Evolutionary conservation across 768 basidiomycete genomes (phyloP).

Genomic region (Mycena crocata): DNA sequence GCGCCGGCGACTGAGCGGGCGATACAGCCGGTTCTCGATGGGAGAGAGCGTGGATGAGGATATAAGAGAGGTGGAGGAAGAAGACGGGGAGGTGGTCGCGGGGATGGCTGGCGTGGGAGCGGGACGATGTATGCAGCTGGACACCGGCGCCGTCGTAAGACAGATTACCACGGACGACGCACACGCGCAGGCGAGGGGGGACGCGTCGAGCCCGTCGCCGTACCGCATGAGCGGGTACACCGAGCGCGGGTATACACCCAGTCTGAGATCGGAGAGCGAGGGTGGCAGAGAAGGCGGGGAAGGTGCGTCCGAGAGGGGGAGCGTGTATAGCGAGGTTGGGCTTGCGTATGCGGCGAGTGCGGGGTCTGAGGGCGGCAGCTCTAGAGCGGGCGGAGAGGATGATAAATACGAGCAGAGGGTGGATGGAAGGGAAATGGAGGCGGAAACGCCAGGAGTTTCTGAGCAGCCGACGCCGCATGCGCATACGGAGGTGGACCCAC

Average conservation of each 20-base stretch:
- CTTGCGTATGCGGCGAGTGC: not conserved
- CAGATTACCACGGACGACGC: not conserved
- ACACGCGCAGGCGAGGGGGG: not conserved
- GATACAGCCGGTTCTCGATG: not conserved
- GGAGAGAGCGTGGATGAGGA: not conserved
- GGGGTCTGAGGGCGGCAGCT: not conserved
- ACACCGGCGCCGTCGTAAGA: not conserved
- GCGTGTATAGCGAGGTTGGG: not conserved
- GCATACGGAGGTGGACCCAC: not conserved
- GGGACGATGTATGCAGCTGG: too few species aligned
- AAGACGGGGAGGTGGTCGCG: not conserved
- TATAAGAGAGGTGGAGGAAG: not conserved
- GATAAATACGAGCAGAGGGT: not conserved
- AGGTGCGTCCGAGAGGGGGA: not conserved
- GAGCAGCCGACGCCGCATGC: constrained; percentile 5
- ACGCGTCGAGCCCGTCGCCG: constrained; percentile 4
- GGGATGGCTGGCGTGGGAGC: not conserved
- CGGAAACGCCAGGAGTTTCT: too few species aligned
- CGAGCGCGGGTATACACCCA: constrained; percentile 31
- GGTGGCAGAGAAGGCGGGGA: not conserved
- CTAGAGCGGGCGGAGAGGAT: not conserved
- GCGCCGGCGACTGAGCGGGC: not conserved
- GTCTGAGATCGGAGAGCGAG: constrained; percentile 9
- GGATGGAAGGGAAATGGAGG: not conserved
- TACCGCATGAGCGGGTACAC: constrained; percentile 30